These are phyloP conservation scores for Zelonia costaricensis DNA, from an alignment of 208 protist species.

Conservation along the genomic window DNA sequence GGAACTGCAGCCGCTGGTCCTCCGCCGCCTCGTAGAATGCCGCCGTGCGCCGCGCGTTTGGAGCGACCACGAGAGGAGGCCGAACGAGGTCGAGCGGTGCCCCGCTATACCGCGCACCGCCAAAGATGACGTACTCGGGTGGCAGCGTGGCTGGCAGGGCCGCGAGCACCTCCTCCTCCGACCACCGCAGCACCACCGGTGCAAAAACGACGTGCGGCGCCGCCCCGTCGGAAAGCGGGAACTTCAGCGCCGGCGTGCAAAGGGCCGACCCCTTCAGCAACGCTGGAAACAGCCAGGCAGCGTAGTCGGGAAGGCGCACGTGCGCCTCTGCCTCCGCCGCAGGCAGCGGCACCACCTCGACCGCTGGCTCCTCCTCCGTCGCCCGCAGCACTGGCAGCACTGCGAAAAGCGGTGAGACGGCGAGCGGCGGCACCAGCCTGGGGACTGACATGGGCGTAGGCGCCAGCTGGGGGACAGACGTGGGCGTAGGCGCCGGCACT, in stretches of 20 bases:
- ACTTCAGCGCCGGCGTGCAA: constrained; percentile 21
- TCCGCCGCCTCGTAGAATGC: constrained; percentile 20
- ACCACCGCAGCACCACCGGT: constrained; percentile 24
- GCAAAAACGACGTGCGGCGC: constrained; percentile 27
- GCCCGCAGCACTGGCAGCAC: constrained; percentile 3
- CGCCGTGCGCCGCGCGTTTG: background rate
- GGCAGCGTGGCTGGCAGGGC: constrained; percentile 45
- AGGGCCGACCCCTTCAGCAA: constrained; percentile 1
- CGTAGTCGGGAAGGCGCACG: constrained; percentile 23
- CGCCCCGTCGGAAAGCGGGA: constrained; percentile 23
- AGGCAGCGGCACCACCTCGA: background rate
- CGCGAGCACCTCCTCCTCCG: constrained; percentile 22
- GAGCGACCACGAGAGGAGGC: constrained; percentile 3
- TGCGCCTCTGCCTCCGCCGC: background rate
- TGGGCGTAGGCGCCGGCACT: background rate
- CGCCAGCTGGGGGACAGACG: background rate
- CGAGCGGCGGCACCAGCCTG: background rate
- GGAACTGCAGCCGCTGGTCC: constrained; percentile 42
- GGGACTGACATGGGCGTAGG: background rate
- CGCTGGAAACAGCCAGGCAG: constrained; percentile 29
- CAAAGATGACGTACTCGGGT: constrained; percentile 77
- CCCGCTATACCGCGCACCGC: constrained; percentile 72
- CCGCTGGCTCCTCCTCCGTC: constrained; percentile 10
- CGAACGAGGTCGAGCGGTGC: constrained; percentile 18
- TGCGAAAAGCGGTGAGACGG: background rate